phyloP scores from a whole-genome alignment of 139 green algal genomes.

The Medakamo hakoo region DNA sequence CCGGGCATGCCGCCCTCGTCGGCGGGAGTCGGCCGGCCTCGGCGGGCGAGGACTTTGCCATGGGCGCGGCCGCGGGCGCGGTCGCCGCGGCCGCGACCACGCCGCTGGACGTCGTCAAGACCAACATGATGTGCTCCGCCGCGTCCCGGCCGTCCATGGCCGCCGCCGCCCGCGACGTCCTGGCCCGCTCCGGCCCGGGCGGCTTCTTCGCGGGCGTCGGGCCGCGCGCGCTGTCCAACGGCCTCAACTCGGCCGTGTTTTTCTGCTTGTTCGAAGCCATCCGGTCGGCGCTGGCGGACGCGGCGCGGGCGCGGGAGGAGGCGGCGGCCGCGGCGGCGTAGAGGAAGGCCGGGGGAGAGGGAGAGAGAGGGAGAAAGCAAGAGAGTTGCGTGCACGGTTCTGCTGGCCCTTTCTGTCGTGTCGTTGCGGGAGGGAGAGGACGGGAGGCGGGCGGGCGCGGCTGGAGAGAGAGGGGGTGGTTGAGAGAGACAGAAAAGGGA shows the following conservation, averaged over 20 bases:
- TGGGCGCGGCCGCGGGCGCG: conserved; percentile 59
- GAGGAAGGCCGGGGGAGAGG: neutral
- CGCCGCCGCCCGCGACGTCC: conserved; percentile 18
- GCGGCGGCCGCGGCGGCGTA: neutral
- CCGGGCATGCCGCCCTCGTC: conserved; percentile 20
- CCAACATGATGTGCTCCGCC: conserved; percentile 76
- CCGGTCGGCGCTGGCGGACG: conserved; percentile 12
- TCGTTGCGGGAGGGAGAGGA: no score
- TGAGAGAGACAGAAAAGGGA: no score
- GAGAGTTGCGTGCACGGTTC: no score
- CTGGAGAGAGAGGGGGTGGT: no score
- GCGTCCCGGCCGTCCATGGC: conserved; percentile 39
- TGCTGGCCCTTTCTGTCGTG: no score
- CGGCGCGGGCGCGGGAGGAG: neutral
- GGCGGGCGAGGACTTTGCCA: conserved; percentile 53
- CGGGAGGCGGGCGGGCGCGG: no score
- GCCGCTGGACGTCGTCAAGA: conserved; percentile 91
- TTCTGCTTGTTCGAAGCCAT: conserved; percentile 83
- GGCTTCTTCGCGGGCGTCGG: conserved; percentile 57
- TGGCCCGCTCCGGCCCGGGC: conserved; percentile 20
- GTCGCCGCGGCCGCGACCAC: conserved; percentile 76
- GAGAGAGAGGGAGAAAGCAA: neutral
- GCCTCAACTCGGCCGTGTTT: conserved; percentile 83
- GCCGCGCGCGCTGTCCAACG: conserved; percentile 57
- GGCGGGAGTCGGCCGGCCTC: conserved; percentile 6